Conservation (phyloP, 495 filamentous ascomycete species). For the Tuber microsphaerosporum region DNA sequence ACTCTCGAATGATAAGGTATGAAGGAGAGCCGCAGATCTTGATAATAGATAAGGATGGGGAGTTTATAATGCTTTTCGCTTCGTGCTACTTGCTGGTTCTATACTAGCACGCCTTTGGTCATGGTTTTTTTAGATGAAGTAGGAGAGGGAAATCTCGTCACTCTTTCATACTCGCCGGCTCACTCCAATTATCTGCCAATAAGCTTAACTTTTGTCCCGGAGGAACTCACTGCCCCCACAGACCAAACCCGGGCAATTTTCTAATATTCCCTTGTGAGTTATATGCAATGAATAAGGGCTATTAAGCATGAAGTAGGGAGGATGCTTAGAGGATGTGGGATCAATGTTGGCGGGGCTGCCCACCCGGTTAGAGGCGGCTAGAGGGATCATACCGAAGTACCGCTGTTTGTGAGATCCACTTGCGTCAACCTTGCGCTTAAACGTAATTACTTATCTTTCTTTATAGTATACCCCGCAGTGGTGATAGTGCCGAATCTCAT, state of each 20-base stretch:
- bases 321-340: not conserved
- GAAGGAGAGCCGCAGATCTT: not conserved
- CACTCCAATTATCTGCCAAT: not conserved
- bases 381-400: not conserved
- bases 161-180: not conserved
- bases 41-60: not conserved
- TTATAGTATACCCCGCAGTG: not conserved
- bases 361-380: not conserved
- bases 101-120: not conserved
- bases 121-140: not conserved
- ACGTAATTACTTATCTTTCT: not conserved
- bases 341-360: not conserved
- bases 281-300: not conserved
- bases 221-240: not conserved
- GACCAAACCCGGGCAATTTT: not conserved
- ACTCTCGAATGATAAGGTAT: not conserved
- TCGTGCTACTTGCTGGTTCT: not conserved
- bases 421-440: not conserved
- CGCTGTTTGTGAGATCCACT: not conserved
- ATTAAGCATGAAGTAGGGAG: not conserved
- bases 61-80: not conserved
- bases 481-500: not conserved
- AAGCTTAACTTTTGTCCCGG: too few species aligned
- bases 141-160: too few species aligned
- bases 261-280: not conserved